Evolutionary conservation across 257 asterid genomes (phyloP), one percentile per base, ranked within the genome.

Genomic region (Voacanga thouarsii): DNA sequence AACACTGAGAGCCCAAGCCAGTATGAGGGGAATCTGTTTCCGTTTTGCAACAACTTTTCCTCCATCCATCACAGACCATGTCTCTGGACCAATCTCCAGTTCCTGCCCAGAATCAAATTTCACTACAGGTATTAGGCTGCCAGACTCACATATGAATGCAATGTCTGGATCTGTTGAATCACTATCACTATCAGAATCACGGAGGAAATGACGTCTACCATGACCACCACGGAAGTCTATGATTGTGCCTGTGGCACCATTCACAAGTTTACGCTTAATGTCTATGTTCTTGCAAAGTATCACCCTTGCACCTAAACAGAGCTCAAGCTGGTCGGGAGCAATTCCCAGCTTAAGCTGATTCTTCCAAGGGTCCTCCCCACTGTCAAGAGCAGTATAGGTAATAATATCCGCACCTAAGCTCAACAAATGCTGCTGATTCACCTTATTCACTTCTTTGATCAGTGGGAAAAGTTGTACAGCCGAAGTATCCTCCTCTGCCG

Each of bases 1-100:
- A 79, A 93, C 87, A 83, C 98, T 93, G 56, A 93, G 64, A 81
- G 96, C 96, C 98, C 97, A 93, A n/a, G 98, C 85, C 73, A 93
- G 82, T 50, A 91, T 84, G 63, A 93, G 87, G 24, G 98, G 98
- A 51, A 91, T 80, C 85, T 93, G 98, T 84, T 71, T 84, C 53
- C 96, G 83, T 50, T 7, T 66, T 0, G 97, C 98, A 65, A 88
- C 93, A 49, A 80, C 84, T 39, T 56, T 84, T 24, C 84, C 93
- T 16, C 90, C 94, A 49, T 88, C 91, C 89, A 79, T 82, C 24
- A 91, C 89, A 3, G 30, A 76, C 97, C 96, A 93, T 49, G n/a
- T 76, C 71, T 86, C 93, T 23, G 90, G 89, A 71, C 87, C 88
- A 69, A 90, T 86, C 26, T 77, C 76, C 65, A 85, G 12, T 59